phyloP scores from a whole-genome alignment of 352 stramenopile species.

The Phytophthora idaei region DNA sequence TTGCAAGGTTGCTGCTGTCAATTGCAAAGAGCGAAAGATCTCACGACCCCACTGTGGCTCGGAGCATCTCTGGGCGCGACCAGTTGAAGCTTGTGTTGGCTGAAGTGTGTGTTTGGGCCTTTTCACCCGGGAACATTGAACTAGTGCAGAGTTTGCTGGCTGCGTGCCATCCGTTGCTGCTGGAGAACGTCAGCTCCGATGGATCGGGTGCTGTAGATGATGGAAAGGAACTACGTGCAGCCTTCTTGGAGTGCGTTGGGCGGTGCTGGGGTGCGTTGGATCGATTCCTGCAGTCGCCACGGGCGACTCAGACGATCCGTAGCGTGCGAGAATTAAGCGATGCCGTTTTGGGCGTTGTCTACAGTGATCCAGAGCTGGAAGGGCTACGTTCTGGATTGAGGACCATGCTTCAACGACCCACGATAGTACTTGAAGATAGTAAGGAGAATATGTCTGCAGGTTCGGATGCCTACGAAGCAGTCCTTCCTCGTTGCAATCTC shows the following conservation, averaged over 20 bases:
- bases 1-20: constrained; percentile 27
- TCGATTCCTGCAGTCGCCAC: constrained; percentile 14
- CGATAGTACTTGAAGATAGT: constrained; percentile 24
- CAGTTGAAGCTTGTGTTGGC: constrained; percentile 38
- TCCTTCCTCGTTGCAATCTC: constrained; percentile 28
- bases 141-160: constrained; percentile 33
- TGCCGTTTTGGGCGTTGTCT: constrained; percentile 25
- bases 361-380: constrained; percentile 21
- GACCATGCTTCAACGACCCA: constrained; percentile 21
- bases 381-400: constrained; percentile 17
- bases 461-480: neutral
- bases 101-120: constrained; percentile 39
- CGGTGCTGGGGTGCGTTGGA: constrained; percentile 25
- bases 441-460: constrained; percentile 12
- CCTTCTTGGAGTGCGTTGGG: constrained; percentile 22
- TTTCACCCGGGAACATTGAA: constrained; percentile 28
- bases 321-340: constrained; percentile 27
- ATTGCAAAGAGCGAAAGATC: neutral
- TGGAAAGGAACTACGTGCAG: constrained; percentile 16
- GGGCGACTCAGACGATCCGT: constrained; percentile 18
- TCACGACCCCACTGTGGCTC: neutral
- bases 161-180: constrained; percentile 27
- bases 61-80: constrained; percentile 7
- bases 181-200: constrained; percentile 23
- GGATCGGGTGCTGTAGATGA: constrained; percentile 14